Percentiles rank a stretch among this genome's conserved stretches.
These are phyloP conservation scores for Malus sieversii DNA, from an alignment of 306 rosid genomes.

Conservation along the genomic window DNA sequence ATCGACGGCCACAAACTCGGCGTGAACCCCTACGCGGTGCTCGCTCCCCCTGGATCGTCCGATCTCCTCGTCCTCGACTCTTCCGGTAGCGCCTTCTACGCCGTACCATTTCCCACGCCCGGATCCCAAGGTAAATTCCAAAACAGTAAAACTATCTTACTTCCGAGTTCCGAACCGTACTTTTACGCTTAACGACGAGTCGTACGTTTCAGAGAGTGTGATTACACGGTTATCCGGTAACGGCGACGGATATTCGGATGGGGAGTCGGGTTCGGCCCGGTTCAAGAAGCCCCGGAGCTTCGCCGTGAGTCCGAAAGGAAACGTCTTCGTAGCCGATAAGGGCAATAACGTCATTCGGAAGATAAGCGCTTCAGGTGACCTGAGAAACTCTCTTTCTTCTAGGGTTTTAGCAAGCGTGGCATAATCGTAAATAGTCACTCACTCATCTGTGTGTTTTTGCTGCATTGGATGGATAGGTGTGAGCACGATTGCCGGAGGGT, in stretches of 20 bases:
- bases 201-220: constrained; percentile 33
- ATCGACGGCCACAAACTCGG: constrained; percentile 56
- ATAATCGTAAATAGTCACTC: background rate
- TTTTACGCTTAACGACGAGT: background rate
- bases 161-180: background rate
- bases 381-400: background rate
- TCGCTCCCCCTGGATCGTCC: constrained; percentile 38
- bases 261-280: constrained; percentile 38
- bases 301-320: constrained; percentile 52
- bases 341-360: constrained; percentile 42
- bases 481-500: constrained; percentile 66
- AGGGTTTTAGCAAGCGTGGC: background rate
- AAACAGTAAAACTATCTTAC: background rate
- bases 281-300: constrained; percentile 50
- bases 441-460: background rate
- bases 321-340: constrained; percentile 61
- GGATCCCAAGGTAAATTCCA: constrained; percentile 39
- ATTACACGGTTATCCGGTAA: constrained; percentile 34
- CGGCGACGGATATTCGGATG: constrained; percentile 51
- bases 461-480: constrained; percentile 39
- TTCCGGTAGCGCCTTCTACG: constrained; percentile 39
- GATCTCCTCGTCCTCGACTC: constrained; percentile 58
- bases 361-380: constrained; percentile 41
- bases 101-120: constrained; percentile 34
- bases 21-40: constrained; percentile 30